Evolutionary conservation across 768 basidiomycete species (phyloP), one percentile per base, ranked within the genome.

Genomic region (Lactifluus piperatus): DNA sequence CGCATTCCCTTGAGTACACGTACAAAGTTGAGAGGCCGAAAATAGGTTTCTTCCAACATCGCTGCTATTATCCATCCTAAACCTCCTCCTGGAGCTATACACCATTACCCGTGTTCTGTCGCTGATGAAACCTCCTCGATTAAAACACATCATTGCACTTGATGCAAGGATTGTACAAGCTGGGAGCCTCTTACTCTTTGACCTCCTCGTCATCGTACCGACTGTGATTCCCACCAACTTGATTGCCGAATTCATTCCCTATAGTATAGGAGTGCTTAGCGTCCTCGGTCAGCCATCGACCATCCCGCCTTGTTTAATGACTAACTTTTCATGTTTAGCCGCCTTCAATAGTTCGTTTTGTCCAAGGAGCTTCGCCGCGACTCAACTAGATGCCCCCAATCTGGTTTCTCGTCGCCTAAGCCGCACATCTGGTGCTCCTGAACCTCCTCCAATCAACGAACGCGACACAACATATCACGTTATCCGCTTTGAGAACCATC

Each of bases 111-210:
- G 79, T 8, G 53, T 72, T 13, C 66, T 69, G 48, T 59, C 58
- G 60, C 65, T 29, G 41, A 73, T 56, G 60, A 71, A 36, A 58
- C 73, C 54, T 62, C 63, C 63, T 67, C 63, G 59, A 36, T 63
- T 54, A 54, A 57, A 51, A 62, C 54, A 54, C 34, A n/a, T n/a
- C 13, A 48, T 54, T 48, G 37, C 74, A 7, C 57, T 57, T 41
- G 74, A 75, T 60, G 58, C 70, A 20, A 65, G 70, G 20, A 64
- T 76, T 24, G 58, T 70, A 18, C 68, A 72, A 47, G 70, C 71
- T 4, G 18, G 71, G n/a, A 73, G 76, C 34, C 71, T 80, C n/a
- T 47, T 80, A 29, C 44, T 77, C 9, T 68, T 79, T 2, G 77
- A 80, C 37, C 55, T 77, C 16, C 56, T 77, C n/a, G 74, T 72